Conservation (phyloP, 148 eudicot genomes). For the Persicaria tinctoria region DNA sequence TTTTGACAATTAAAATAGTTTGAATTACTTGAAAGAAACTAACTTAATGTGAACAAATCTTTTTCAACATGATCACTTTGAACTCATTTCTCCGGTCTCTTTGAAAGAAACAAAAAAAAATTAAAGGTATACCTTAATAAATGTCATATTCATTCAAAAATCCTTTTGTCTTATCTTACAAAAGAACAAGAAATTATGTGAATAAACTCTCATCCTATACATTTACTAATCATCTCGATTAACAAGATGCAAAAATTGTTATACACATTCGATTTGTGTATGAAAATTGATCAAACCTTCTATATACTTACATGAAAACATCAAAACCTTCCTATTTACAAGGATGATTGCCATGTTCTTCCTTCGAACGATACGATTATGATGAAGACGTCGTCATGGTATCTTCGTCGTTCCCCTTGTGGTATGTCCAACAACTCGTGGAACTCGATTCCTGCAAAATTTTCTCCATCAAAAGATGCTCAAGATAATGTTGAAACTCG, state of each 20-base stretch:
- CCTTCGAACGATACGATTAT: conserved; percentile 93
- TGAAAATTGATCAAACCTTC: not conserved
- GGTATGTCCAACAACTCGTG: conserved; percentile 96
- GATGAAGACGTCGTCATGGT: conserved; percentile 93
- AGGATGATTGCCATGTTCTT: conserved; percentile 83
- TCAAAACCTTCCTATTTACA: conserved; percentile 13
- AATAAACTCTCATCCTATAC: conserved; percentile 1
- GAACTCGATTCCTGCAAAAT: conserved; percentile 50
- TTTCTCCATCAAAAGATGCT: not conserved
- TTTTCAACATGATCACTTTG: conserved; percentile 1
- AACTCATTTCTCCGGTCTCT: not conserved
- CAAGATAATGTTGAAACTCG: too few relatives aligned
- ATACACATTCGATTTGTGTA: not conserved
- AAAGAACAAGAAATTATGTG: not conserved
- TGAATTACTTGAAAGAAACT: not conserved
- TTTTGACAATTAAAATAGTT: not conserved
- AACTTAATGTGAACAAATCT: conserved; percentile 1
- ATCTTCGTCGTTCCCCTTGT: conserved; percentile 88
- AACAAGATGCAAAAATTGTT: conserved; percentile 2
- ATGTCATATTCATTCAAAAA: not conserved
- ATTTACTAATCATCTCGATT: not conserved
- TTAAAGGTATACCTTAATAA: not conserved
- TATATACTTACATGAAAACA: conserved; percentile 6
- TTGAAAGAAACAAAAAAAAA: not conserved
- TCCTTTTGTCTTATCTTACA: not conserved